These are phyloP conservation scores for Paracoccidioides lutzii DNA, from an alignment of 2,329 filamentous ascomycete species.

Conservation along the genomic window DNA sequence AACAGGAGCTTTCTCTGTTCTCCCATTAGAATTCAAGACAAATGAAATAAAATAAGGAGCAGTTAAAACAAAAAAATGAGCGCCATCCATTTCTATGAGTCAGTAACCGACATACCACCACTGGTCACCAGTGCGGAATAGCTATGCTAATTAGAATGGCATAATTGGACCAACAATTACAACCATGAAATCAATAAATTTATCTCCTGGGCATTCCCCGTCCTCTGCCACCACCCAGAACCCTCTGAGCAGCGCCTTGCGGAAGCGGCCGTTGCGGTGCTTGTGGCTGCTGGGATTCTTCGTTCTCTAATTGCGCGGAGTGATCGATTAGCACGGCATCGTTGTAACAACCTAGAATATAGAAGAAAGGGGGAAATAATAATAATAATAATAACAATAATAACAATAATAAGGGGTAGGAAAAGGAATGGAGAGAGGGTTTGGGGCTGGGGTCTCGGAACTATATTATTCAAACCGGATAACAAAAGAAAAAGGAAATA, in stretches of 20 bases:
- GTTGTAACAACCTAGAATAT: neutral
- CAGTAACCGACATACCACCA: neutral
- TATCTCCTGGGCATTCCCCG: constrained; percentile 81
- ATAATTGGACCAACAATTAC: neutral
- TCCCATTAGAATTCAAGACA: too few species aligned
- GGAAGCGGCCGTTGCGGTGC: constrained; percentile 63
- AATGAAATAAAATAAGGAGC: too few species aligned
- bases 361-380: too few species aligned
- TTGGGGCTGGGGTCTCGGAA: neutral
- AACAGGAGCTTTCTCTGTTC: too few species aligned
- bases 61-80: too few species aligned
- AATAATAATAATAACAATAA: too few species aligned
- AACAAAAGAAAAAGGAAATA: neutral
- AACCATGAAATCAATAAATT: constrained; percentile 9
- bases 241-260: constrained; percentile 75
- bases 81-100: neutral
- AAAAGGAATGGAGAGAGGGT: neutral
- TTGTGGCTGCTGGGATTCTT: constrained; percentile 78
- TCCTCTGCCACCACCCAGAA: constrained; percentile 67
- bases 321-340: neutral
- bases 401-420: too few species aligned
- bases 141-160: neutral
- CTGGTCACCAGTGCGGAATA: too few species aligned
- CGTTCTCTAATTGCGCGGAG: constrained; percentile 48
- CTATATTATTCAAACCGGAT: neutral